These are phyloP conservation scores for Stylosanthes scabra DNA, from an alignment of 331 rosid species.

Conservation along the genomic window DNA sequence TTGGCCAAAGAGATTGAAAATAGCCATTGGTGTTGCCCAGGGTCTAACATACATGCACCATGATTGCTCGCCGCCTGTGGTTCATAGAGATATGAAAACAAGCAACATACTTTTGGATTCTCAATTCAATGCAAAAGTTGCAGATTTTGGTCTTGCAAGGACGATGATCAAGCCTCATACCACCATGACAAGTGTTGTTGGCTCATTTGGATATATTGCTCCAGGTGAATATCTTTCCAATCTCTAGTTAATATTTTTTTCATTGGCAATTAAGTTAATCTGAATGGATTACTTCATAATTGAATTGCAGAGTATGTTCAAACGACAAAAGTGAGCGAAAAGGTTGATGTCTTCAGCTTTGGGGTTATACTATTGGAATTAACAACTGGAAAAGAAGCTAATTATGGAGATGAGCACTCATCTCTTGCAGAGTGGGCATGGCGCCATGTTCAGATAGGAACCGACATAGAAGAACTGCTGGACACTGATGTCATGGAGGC, in stretches of 20 bases:
- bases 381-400: constrained; percentile 65
- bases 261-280: neutral
- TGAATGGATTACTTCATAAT: neutral
- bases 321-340: constrained; percentile 59
- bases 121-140: constrained; percentile 61
- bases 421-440: constrained; percentile 70
- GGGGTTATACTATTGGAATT: constrained; percentile 75
- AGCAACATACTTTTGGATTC: constrained; percentile 74
- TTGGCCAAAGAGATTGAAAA: constrained; percentile 67
- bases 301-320: constrained; percentile 62
- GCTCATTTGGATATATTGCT: constrained; percentile 77
- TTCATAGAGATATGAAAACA: constrained; percentile 71
- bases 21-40: constrained; percentile 71
- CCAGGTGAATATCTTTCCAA: constrained; percentile 52
- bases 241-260: neutral
- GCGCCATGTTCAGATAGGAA: constrained; percentile 47
- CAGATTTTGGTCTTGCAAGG: constrained; percentile 82
- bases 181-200: constrained; percentile 59
- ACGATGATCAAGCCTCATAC: constrained; percentile 50
- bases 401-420: constrained; percentile 53
- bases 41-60: constrained; percentile 78
- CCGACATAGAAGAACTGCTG: constrained; percentile 43
- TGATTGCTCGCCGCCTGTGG: constrained; percentile 58
- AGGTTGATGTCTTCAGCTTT: constrained; percentile 70
- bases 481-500: constrained; percentile 57